A percentile compares a stretch with the other conserved stretches of the same genome.
phyloP scores from a whole-genome alignment of 2,329 filamentous ascomycete species.

The Teratosphaeriaceae sp. region DNA sequence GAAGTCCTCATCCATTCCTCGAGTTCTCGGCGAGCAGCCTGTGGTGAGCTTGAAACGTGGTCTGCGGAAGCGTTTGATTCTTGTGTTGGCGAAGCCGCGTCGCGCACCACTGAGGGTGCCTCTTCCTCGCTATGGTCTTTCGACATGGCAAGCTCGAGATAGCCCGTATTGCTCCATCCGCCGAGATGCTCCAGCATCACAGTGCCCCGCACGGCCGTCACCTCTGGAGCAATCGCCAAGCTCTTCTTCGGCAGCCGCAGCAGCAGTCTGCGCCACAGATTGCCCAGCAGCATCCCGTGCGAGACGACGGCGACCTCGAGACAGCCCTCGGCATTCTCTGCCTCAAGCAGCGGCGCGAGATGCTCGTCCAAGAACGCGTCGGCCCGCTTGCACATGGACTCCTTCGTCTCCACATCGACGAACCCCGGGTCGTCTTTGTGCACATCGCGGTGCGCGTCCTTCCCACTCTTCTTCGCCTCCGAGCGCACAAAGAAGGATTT shows the following conservation, averaged over 20 bases:
- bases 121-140: not conserved
- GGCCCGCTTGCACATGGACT: constrained; percentile 58
- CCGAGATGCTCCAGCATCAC: constrained; percentile 48
- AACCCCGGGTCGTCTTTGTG: constrained; percentile 39
- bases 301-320: constrained; percentile 62
- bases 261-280: constrained; percentile 59
- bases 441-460: constrained; percentile 33
- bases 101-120: not conserved
- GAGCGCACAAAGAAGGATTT: constrained; percentile 46
- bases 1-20: no score
- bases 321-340: constrained; percentile 21
- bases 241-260: constrained; percentile 45
- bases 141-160: constrained; percentile 38
- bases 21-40: no score
- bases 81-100: not conserved
- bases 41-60: no score
- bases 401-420: constrained; percentile 59
- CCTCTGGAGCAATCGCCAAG: constrained; percentile 38
- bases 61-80: not conserved
- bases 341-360: constrained; percentile 51
- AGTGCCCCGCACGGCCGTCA: constrained; percentile 31
- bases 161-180: constrained; percentile 61
- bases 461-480: constrained; percentile 29
- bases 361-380: constrained; percentile 60
- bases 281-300: constrained; percentile 73